Evolutionary conservation across 176 grass and related monocot species (phyloP), one percentile per base, ranked within the genome.

Genomic region (Cenchrus fungigraminus): DNA sequence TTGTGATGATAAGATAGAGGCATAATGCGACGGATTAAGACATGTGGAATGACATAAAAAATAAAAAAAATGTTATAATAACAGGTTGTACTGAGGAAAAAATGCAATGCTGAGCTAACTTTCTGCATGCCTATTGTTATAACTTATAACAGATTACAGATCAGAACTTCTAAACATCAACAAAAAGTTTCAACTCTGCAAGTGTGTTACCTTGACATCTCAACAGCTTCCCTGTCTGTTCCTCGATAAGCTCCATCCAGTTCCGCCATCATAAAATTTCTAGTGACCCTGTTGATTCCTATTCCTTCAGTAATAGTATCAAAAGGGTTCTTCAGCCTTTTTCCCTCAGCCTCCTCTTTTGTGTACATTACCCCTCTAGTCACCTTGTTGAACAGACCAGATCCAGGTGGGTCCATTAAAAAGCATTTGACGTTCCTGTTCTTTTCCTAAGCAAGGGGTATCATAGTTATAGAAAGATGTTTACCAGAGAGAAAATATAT

Each of bases 291-390:
- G 83, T 98, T 98, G 76, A 98, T 98, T 83, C 97, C 93, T 16
- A 98, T 96, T 74, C 97, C 97, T 98, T 98, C 93, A 25, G 97
- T 98, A 65, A 98, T 82, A 71, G 97, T 98, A 64, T 96, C 97
- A 55, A 98, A 98, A 79, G 97, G 97, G 82, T 96, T 92, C 88
- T 94, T 98, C 49, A 96, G 90, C 81, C 97, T 91, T 73, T 92
- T 92, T 0, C 97, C 93, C 84, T 98, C 97, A 51, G 97, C 91
- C 83, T 98, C 97, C 83, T 98, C 97, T 86, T 94, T 98, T 31
- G 97, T 91, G 82, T 98, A 94, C 97, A 96, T 96, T 53, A 96
- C 91, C 74, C 93, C 93, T 92, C 97, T 93, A 47, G 87, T 96
- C 53, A 98, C 91, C 71, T 98, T 98, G 80, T 98, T 98, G 79